Evolutionary conservation across 2,329 filamentous ascomycete genomes (phyloP).

Genomic region (Fusarium phyllophilum): DNA sequence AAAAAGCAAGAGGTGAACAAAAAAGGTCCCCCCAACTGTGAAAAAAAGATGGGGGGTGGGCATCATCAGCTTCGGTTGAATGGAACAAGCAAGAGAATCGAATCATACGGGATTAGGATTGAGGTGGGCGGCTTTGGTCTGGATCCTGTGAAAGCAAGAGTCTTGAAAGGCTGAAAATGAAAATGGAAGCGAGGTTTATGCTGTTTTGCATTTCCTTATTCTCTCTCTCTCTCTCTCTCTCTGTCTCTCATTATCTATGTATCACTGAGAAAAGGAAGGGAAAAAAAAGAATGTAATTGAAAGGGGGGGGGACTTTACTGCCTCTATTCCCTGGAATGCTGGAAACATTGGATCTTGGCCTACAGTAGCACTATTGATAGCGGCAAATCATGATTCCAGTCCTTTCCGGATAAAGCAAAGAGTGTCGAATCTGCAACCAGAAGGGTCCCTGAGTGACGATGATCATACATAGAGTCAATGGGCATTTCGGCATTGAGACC

Average conservation of each 20-base stretch:
- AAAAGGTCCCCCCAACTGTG: background rate
- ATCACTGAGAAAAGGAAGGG: background rate
- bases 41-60: constrained; percentile 14
- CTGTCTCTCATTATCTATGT: background rate
- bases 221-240: background rate
- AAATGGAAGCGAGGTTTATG: constrained; percentile 27
- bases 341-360: background rate
- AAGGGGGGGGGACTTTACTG: constrained; percentile 20
- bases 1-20: constrained; percentile 1
- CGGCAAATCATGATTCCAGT: constrained; percentile 31
- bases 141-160: constrained; percentile 38
- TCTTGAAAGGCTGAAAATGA: constrained; percentile 5
- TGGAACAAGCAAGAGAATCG: constrained; percentile 29
- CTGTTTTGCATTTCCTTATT: constrained; percentile 9
- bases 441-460: constrained; percentile 1
- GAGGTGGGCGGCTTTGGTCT: constrained; percentile 44
- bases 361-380: constrained; percentile 27
- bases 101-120: constrained; percentile 39
- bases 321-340: constrained; percentile 11
- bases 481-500: constrained; percentile 4
- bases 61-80: constrained; percentile 39
- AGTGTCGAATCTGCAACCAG: constrained; percentile 8
- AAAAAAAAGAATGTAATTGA: background rate
- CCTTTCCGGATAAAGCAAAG: constrained; percentile 31
- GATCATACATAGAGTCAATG: constrained; percentile 2